Base-by-base conservation (phyloP, 2,329 filamentous ascomycete species). In the Trichophyton benhamiae region DNA sequence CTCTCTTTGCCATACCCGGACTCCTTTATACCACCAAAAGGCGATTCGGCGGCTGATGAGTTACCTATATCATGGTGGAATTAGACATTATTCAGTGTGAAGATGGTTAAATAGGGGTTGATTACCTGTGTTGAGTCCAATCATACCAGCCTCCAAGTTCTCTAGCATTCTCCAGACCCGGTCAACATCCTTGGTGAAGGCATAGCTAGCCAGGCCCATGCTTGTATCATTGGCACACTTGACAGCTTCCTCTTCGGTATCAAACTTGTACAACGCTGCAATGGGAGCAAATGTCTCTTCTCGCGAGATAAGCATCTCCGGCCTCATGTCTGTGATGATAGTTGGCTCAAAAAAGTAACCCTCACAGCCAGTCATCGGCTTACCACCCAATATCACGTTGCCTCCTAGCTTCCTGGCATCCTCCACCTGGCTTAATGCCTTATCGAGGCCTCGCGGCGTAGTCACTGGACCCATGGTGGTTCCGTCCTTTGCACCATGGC, bases 331-430 rank as follows among this genome's bases (percentile, higher is more conserved):
- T 0, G 79, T 79, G 46, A 88, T 79, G 61, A 88, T 81, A 0
- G 85, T 88, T 1, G 84, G 85, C 69, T 86, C 80, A 72, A 88
- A 87, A 76, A 87, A 89, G 72, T 86, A 88, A 65, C 81, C 80
- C 63, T 82, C 82, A 22, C 33, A 30, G n/a, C 30, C 38, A 9
- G 76, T 70, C 9, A 75, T 71, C 0, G 73, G 69, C 5, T 70
- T 69, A 1, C 83, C 85, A 11, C 87, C 87, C 20, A 85, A 74
- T 1, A 87, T 74, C n/a, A 87, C 72, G 52, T 80, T 81, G 0
- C 82, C 87, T 2, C 87, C 87, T 44, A 82, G 78, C 60, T 78
- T 79, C 60, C 79, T 78, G 2, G 87, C 87, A 70, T 89, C 84
- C 53, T 81, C 78, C 36, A 88, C 82, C 64, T 88, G 84, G n/a